These are phyloP conservation scores for Fusarium albidum DNA, from an alignment of 2,329 filamentous ascomycete genomes.

Conservation along the genomic window DNA sequence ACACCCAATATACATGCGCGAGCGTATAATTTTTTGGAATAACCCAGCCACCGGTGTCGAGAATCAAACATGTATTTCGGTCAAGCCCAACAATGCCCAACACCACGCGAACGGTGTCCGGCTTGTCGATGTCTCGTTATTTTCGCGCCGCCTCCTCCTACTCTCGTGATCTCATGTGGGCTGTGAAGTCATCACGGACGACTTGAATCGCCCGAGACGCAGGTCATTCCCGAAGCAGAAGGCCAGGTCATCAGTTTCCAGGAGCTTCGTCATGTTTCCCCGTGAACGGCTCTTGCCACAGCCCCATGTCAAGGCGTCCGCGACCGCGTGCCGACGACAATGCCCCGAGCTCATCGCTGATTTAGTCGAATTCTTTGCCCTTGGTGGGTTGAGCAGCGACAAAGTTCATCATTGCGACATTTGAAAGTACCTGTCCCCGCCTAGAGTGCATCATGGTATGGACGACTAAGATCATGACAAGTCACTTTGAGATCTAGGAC, in stretches of 20 bases:
- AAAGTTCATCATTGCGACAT: slow-evolving; percentile 19
- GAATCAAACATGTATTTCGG: slow-evolving; percentile 28
- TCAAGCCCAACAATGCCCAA: slow-evolving; percentile 41
- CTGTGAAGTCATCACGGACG: slow-evolving; percentile 40
- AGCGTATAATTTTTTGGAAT: slow-evolving; percentile 27
- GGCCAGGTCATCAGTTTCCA: slow-evolving; percentile 42
- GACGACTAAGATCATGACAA: slow-evolving; percentile 12
- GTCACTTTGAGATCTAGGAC: slow-evolving; percentile 16
- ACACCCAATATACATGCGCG: slow-evolving; percentile 28
- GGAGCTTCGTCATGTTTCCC: slow-evolving; percentile 33
- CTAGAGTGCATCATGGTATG: slow-evolving; percentile 4
- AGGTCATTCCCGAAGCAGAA: slow-evolving; percentile 44
- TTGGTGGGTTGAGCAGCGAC: slow-evolving; percentile 10
- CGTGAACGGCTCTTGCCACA: slow-evolving; percentile 31
- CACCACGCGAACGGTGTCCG: slow-evolving; percentile 20
- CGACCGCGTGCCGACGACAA: slow-evolving; percentile 20
- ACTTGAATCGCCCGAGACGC: slow-evolving; percentile 39
- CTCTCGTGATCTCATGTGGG: slow-evolving; percentile 37
- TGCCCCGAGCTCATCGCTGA: slow-evolving; percentile 23
- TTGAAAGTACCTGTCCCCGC: slow-evolving; percentile 8
- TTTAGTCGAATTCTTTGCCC: slow-evolving; percentile 14
- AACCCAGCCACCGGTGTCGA: slow-evolving; percentile 33
- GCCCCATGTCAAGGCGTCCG: slow-evolving; percentile 22
- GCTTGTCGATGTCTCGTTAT: slow-evolving; percentile 7
- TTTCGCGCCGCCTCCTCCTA: slow-evolving; percentile 20